Conservation (phyloP, 306 rosid genomes). For the Alnus rubra region DNA sequence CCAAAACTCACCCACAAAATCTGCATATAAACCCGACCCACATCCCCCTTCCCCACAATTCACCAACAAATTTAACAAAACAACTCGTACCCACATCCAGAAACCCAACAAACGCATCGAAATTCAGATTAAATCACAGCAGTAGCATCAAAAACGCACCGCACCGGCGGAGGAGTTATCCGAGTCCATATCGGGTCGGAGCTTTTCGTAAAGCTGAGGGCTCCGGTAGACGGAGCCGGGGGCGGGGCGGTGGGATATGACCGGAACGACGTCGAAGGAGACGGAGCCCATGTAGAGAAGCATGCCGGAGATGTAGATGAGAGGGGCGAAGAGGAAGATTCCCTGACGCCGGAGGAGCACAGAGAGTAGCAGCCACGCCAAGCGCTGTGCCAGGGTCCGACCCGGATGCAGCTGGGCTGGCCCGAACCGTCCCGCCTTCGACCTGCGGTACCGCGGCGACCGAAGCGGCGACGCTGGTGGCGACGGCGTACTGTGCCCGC, state of each 20-base stretch:
- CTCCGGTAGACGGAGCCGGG: constrained; percentile 83
- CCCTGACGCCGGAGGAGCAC: constrained; percentile 87
- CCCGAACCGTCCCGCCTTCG: constrained; percentile 14
- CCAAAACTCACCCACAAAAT: background rate
- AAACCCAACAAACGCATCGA: constrained; percentile 1
- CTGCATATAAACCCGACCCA: background rate
- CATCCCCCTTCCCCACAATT: background rate
- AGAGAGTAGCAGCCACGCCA: constrained; percentile 70
- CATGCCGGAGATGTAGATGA: constrained; percentile 87
- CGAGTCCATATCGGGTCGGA: constrained; percentile 66
- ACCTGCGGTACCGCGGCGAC: constrained; percentile 75
- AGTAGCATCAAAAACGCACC: constrained; percentile 38
- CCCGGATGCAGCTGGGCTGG: constrained; percentile 61
- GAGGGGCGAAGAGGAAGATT: constrained; percentile 91
- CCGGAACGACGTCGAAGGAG: constrained; percentile 71
- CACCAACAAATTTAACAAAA: constrained; percentile 10
- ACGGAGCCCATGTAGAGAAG: constrained; percentile 81
- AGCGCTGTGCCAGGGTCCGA: constrained; percentile 56
- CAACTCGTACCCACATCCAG: constrained; percentile 16
- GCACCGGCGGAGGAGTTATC: constrained; percentile 79
- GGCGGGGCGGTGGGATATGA: constrained; percentile 66
- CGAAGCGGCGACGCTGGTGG: constrained; percentile 87
- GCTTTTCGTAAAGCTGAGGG: constrained; percentile 67
- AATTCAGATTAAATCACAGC: background rate
- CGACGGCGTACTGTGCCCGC: constrained; percentile 92